These are phyloP conservation scores for Cladosporium austrohemisphaericum DNA, from an alignment of 2,329 filamentous ascomycete species.

Conservation along the genomic window DNA sequence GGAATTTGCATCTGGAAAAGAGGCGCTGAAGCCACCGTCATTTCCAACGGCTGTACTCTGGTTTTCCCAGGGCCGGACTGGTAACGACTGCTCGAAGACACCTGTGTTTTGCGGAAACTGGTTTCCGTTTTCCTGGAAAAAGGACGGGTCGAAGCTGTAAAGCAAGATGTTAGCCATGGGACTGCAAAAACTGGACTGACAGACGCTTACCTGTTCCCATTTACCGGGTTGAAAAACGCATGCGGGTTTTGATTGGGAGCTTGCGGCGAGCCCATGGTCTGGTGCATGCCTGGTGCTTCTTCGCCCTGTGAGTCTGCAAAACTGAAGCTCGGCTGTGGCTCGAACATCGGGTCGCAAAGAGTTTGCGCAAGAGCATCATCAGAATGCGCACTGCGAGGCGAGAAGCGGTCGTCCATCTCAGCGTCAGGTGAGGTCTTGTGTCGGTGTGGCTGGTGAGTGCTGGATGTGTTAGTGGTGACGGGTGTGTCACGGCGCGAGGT, in stretches of 20 bases:
- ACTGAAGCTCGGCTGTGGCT: slow-evolving; percentile 24
- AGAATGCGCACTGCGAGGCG: slow-evolving; percentile 11
- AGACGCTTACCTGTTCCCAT: slow-evolving; percentile 4
- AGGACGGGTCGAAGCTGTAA: slow-evolving; percentile 8
- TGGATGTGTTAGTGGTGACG: not conserved
- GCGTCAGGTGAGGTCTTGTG: not conserved
- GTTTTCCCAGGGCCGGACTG: slow-evolving; percentile 9
- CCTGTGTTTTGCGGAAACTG: not conserved
- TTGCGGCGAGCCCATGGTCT: slow-evolving; percentile 18
- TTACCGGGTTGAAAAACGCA: slow-evolving; percentile 6
- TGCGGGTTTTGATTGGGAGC: slow-evolving; percentile 4
- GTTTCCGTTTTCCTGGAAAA: not conserved
- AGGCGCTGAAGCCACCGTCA: slow-evolving; percentile 15
- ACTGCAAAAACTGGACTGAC: not conserved
- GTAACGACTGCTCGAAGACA: not conserved
- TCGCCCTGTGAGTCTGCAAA: slow-evolving; percentile 23
- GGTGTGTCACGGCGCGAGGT: not conserved
- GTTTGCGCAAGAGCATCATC: slow-evolving; percentile 11
- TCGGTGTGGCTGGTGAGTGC: not conserved
- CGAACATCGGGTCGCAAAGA: slow-evolving; percentile 24
- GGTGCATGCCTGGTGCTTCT: slow-evolving; percentile 22
- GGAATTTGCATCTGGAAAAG: slow-evolving; percentile 9
- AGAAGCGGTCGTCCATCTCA: slow-evolving; percentile 13
- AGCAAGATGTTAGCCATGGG: slow-evolving; percentile 13
- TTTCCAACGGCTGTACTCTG: not conserved